Conservation (phyloP, 441 rosid genomes). For the Capsella rubella region DNA sequence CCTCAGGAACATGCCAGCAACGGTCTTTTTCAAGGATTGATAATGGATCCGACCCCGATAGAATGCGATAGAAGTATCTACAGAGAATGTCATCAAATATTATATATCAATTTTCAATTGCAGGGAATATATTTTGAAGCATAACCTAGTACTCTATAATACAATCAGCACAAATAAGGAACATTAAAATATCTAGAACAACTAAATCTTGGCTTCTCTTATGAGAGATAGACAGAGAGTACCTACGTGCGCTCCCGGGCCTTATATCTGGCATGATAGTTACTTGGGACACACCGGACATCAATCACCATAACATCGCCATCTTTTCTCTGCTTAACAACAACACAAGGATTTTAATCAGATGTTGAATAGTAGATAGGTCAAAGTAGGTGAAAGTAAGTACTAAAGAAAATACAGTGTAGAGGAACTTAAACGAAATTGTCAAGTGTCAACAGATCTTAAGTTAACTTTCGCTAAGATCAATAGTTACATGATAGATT, state of each 20-base stretch:
- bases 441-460: constrained; percentile 1
- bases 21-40: constrained; percentile 81
- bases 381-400: constrained; percentile 22
- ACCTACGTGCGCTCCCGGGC: constrained; percentile 97
- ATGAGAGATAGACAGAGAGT: constrained; percentile 44
- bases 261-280: constrained; percentile 90
- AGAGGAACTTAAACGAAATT: constrained; percentile 8
- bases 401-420: constrained; percentile 5
- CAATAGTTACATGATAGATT: constrained; percentile 1
- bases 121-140: constrained; percentile 19
- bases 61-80: constrained; percentile 89
- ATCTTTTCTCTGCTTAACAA: constrained; percentile 55
- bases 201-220: constrained; percentile 16
- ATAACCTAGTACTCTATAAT: constrained; percentile 19
- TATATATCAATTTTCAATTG: constrained; percentile 15
- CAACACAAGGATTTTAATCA: constrained; percentile 36
- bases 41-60: constrained; percentile 76
- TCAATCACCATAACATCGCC: constrained; percentile 84
- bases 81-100: constrained; percentile 27
- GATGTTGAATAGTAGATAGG: not conserved
- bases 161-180: not conserved
- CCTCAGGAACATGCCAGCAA: constrained; percentile 85
- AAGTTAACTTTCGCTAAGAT: not conserved
- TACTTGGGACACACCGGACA: constrained; percentile 74
- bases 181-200: constrained; percentile 10